Percentiles rank a stretch among this genome's conserved stretches.
Conservation (phyloP, 257 asterid genomes). For the Nicotiana sylvestris region DNA sequence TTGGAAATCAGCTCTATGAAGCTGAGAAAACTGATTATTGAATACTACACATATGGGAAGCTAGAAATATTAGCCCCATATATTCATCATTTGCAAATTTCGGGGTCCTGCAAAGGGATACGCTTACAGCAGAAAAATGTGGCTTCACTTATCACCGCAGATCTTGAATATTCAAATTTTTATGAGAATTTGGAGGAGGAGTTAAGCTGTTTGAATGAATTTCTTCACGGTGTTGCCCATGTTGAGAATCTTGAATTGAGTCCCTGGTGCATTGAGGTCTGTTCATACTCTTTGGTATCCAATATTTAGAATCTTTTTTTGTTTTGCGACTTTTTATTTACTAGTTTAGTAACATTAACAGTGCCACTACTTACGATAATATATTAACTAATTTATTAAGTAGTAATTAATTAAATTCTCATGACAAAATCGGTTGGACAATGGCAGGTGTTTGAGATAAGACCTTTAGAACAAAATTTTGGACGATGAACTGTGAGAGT, state of each 20-base stretch:
- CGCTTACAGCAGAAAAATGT: neutral
- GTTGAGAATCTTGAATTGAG: neutral
- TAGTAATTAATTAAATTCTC: too few relatives aligned
- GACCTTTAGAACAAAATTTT: too few relatives aligned
- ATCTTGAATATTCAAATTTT: too few relatives aligned
- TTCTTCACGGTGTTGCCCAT: neutral
- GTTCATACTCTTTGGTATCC: neutral
- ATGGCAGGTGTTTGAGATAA: too few relatives aligned
- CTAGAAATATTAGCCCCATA: neutral
- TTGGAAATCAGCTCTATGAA: neutral
- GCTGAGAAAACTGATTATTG: neutral
- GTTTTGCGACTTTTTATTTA: too few relatives aligned
- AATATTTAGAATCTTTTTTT: neutral
- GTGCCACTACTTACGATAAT: too few relatives aligned
- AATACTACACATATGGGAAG: too few relatives aligned
- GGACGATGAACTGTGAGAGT: too few relatives aligned
- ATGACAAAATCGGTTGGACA: too few relatives aligned
- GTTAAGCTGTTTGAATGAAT: neutral
- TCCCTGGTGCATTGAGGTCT: neutral
- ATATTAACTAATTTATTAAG: too few relatives aligned
- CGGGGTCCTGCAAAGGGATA: fast-evolving
- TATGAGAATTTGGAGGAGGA: neutral
- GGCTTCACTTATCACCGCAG: neutral
- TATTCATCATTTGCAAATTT: neutral
- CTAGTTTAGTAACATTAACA: neutral